Percentiles rank a stretch among this genome's conserved stretches.
Evolutionary conservation across 306 rosid species (phyloP).

Genomic region (Arachis stenosperma): DNA sequence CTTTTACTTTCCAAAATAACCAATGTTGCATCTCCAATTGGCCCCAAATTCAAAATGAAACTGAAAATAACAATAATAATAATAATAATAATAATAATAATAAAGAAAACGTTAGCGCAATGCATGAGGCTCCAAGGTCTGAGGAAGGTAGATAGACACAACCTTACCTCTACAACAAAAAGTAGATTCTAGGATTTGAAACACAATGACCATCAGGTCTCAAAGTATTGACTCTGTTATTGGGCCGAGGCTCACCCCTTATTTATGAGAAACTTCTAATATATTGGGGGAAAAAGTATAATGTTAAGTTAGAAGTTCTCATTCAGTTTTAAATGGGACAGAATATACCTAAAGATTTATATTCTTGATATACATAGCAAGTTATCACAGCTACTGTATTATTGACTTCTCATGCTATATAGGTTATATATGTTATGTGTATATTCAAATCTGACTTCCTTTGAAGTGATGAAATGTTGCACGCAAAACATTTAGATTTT

Average conservation of each 20-base stretch:
- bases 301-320: constrained; percentile 1
- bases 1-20: neutral
- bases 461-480: constrained; percentile 2
- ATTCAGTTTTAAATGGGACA: constrained; percentile 11
- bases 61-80: too few species aligned
- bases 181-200: too few species aligned
- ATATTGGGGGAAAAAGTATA: neutral
- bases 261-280: constrained; percentile 7
- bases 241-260: neutral
- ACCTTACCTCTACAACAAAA: too few species aligned
- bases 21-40: neutral
- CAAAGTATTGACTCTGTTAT: too few species aligned
- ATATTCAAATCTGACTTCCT: constrained; percentile 18
- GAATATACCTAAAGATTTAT: neutral
- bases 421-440: neutral
- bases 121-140: too few species aligned
- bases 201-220: too few species aligned
- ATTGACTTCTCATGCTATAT: constrained; percentile 17
- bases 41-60: too few species aligned
- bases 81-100: too few species aligned
- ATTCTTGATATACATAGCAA: neutral
- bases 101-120: too few species aligned
- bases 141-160: too few species aligned
- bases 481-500: constrained; percentile 11
- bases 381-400: constrained; percentile 18